Evolutionary conservation across 2,329 filamentous ascomycete genomes (phyloP), one percentile per base, ranked within the genome.

Genomic region (Trichoderma atroviride): DNA sequence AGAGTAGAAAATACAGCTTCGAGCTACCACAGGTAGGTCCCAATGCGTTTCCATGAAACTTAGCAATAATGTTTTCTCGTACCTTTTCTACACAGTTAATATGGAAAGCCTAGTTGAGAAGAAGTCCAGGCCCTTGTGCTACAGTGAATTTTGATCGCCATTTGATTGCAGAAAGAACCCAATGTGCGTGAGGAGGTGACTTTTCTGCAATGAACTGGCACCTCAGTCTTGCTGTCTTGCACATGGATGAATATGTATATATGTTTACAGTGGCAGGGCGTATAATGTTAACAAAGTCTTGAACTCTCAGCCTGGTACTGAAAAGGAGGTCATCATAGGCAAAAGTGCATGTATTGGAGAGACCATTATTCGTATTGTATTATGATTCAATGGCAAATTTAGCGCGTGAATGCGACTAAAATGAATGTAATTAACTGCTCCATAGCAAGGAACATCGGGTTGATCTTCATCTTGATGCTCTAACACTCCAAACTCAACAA

Each of bases 31-130:
- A 11, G 33, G 4, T 10, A 35, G 13, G 4, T n/a, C n/a, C 5
- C 7, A n/a, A n/a, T n/a, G 5, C 40, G 10, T 4, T 43, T 10
- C 7, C 40, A 3, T 7, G 16, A 43, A 2, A 9, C 3, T 43
- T n/a, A n/a, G 9, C 3, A 1, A 10, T 3, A n/a, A n/a, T 3
- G 19, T 9, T 9, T n/a, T 10, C 19, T 10, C 10, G 0, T 10
- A 43, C 10, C 14, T 10, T 4, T n/a, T 43, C 6, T 4, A n/a
- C 40, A 4, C 40, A 2, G 2, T 19, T 19, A 1, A 43, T 4
- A 9, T 43, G 16, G 7, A 2, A 19, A 9, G 3, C 2, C 16
- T 19, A 3, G 0, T 10, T 43, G 40, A 9, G 4, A 43, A 3
- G 7, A 43, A n/a, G 14, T 43, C n/a, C 3, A n/a, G 19, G 40